Conservation (phyloP, 208 protist species). For the Naegleria lovaniensis region DNA sequence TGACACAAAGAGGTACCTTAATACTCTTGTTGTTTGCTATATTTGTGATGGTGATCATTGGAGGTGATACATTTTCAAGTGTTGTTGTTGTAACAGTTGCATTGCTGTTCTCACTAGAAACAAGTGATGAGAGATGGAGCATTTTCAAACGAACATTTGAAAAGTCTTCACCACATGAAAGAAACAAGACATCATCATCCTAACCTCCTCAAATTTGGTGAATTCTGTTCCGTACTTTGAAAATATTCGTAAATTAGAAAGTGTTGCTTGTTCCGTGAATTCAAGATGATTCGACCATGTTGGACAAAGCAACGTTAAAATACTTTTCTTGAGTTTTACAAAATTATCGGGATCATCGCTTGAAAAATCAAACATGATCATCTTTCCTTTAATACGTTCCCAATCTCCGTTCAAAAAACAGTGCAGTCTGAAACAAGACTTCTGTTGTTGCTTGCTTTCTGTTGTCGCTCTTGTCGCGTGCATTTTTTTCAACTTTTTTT, state of each 20-base stretch:
- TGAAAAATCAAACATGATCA: neutral
- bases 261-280: neutral
- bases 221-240: neutral
- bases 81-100: too few species aligned
- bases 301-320: neutral
- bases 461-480: too few species aligned
- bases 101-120: too few species aligned
- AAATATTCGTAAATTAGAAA: neutral
- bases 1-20: too few species aligned
- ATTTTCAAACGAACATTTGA: neutral
- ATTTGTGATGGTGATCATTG: too few species aligned
- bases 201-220: neutral
- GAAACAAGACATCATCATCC: neutral
- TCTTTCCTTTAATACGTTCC: neutral
- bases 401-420: neutral
- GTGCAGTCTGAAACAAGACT: neutral
- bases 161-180: neutral
- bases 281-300: neutral
- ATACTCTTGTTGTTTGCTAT: too few species aligned
- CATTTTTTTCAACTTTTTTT: too few species aligned
- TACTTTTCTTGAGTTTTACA: neutral
- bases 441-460: too few species aligned
- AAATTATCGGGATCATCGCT: neutral
- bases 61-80: too few species aligned
- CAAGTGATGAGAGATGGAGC: too few species aligned